Percentiles rank a stretch among this genome's conserved stretches.
phyloP scores from a whole-genome alignment of 306 rosid species.

The Luffa aegyptiaca region DNA sequence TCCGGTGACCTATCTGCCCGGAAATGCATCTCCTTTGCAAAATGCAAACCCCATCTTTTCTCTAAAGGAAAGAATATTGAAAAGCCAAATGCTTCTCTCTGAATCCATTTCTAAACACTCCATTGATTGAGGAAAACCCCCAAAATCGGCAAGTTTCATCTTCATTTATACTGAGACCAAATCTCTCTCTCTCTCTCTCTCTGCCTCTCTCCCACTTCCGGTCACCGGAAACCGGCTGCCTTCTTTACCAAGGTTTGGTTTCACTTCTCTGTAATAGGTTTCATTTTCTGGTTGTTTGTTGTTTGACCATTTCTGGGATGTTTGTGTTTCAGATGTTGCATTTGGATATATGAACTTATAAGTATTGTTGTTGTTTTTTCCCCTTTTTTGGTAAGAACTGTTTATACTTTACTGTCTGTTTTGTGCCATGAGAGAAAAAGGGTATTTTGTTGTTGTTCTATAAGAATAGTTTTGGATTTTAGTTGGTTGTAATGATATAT shows the following conservation, averaged over 20 bases:
- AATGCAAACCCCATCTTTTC: not conserved
- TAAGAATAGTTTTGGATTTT: not conserved
- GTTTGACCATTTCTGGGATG: not conserved
- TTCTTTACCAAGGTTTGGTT: not conserved
- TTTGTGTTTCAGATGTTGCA: not conserved
- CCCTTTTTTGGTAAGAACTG: not conserved
- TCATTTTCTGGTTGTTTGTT: not conserved
- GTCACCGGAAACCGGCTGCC: not conserved
- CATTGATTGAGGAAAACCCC: not conserved
- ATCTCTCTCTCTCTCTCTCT: not conserved
- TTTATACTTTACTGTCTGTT: not conserved
- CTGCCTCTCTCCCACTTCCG: not conserved
- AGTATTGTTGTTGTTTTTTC: not conserved
- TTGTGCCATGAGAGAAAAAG: not conserved
- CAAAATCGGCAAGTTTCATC: not conserved
- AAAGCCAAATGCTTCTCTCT: not conserved
- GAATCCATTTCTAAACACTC: not conserved
- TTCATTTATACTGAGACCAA: not conserved
- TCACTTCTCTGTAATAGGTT: not conserved
- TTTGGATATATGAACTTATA: not conserved
- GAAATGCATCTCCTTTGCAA: not conserved
- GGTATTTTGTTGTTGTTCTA: not conserved
- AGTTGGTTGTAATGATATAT: not conserved
- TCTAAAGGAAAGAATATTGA: slow-evolving; percentile 1
- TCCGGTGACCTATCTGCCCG: not conserved